Evolutionary conservation across 371 early-diverging fungal species (phyloP), one percentile per base, ranked within the genome.

Genomic region (Mortierella sp.): DNA sequence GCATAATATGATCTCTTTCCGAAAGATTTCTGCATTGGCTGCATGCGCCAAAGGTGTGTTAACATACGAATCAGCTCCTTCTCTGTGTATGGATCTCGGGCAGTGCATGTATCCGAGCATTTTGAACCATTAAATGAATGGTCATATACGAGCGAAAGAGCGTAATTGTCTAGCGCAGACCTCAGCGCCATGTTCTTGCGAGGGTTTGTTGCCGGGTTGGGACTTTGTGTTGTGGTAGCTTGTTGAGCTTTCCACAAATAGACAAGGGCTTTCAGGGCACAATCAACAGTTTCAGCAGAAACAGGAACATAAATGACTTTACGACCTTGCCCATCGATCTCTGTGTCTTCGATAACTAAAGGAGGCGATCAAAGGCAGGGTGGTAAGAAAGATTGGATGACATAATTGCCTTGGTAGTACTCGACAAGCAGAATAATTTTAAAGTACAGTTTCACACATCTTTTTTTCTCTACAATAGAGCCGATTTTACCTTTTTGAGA

Each of bases 51-150:
- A 4, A 30, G 18, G 53, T 62, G n/a, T n/a, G n/a, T n/a, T n/a
- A n/a, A 5, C 63, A 63, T 63, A 14, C 45, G 63, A 14, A 52
- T 29, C 16, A 44, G 25, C 6, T 29, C n/a, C 25, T 43, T 51
- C 45, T 51, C 52, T 19, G 53, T 53, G 63, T 63, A 63, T 28
- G 63, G 45, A n/a, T 62, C 45, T 37, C 55, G 43, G 43, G 25
- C 7, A 52, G 63, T 43, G 25, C 55, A 55, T 3, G 63, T 23
- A 53, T 29, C 7, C 16, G 18, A 44, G 30, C 53, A 9, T 37
- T 3, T 37, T 5, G 37, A 37, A 37, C 37, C 37, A 37, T 37
- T 37, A 9, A 37, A 37, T 9, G 37, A 37, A 5, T 37, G 37
- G 9, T 37, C 37, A 37, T 37, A 37, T 9, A 37, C 37, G 37